Evolutionary conservation across 768 basidiomycete genomes (phyloP).

Genomic region (Phlebiopsis flavidoalba): DNA sequence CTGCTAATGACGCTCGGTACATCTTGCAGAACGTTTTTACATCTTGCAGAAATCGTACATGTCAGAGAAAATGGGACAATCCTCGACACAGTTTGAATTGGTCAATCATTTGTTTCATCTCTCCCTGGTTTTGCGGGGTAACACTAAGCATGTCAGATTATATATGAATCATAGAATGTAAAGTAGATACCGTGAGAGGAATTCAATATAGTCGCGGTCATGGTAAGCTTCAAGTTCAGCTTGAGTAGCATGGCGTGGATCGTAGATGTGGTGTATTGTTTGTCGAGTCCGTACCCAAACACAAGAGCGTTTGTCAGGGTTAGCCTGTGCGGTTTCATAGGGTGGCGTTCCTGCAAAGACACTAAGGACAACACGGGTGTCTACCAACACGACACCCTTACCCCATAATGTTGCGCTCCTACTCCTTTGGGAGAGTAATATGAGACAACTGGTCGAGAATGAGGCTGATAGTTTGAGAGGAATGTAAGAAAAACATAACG

Average conservation of each 20-base stretch:
- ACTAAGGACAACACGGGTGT: slow-evolving; percentile 5
- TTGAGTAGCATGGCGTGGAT: slow-evolving; percentile 83
- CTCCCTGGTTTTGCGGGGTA: slow-evolving; percentile 65
- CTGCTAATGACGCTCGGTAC: slow-evolving; percentile 84
- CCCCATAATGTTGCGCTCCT: slow-evolving; percentile 95
- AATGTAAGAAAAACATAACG: neutral
- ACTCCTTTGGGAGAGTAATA: slow-evolving; percentile 96
- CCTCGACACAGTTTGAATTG: slow-evolving; percentile 94
- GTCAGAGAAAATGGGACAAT: slow-evolving; percentile 94
- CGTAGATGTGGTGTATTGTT: slow-evolving; percentile 92
- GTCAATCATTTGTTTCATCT: slow-evolving; percentile 75
- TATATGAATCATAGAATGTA: neutral
- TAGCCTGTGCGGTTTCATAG: slow-evolving; percentile 97
- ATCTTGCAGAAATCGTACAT: slow-evolving; percentile 93
- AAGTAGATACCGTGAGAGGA: slow-evolving; percentile 70
- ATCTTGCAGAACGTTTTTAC: no score
- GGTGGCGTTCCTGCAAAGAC: slow-evolving; percentile 81
- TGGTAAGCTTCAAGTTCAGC: slow-evolving; percentile 90
- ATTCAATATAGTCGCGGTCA: slow-evolving; percentile 93
- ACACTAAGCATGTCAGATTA: slow-evolving; percentile 47
- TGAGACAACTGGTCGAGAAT: slow-evolving; percentile 87
- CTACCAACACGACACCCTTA: slow-evolving; percentile 32
- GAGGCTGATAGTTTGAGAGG: slow-evolving; percentile 38
- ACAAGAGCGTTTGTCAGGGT: slow-evolving; percentile 95
- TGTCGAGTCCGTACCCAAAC: slow-evolving; percentile 93